phyloP scores from a whole-genome alignment of 768 basidiomycete genomes.

The Lentinula aciculospora region DNA sequence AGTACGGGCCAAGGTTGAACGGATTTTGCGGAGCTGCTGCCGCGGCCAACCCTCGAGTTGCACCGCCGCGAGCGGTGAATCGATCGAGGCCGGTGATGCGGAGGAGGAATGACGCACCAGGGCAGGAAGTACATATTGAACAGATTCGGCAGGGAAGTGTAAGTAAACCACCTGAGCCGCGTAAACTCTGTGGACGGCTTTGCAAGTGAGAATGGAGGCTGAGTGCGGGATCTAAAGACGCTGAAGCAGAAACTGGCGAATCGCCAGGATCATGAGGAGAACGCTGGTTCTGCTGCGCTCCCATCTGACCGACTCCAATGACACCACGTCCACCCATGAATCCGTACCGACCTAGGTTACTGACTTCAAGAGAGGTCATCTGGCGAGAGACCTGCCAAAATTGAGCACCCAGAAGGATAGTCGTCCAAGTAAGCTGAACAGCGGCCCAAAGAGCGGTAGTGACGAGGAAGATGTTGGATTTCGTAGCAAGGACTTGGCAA shows the following conservation, averaged over 20 bases:
- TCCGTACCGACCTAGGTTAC: conserved; percentile 91
- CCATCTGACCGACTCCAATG: conserved; percentile 70
- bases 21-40: conserved; percentile 81
- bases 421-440: conserved; percentile 93
- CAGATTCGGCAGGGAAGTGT: conserved; percentile 15
- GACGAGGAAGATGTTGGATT: conserved; percentile 77
- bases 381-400: conserved; percentile 90
- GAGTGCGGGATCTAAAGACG: conserved; percentile 20
- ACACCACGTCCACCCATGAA: conserved; percentile 93
- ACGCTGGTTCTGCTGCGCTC: conserved; percentile 50
- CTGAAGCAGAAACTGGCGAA: conserved; percentile 8
- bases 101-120: conserved; percentile 70
- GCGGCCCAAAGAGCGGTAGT: conserved; percentile 81
- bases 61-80: conserved; percentile 81
- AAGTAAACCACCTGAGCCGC: conserved; percentile 15
- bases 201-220: conserved; percentile 41
- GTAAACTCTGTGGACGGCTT: conserved; percentile 31
- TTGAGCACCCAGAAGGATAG: conserved; percentile 79
- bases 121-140: conserved; percentile 14
- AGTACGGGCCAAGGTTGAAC: conserved; percentile 76
- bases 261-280: conserved; percentile 19
- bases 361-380: conserved; percentile 94
- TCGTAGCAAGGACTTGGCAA: conserved; percentile 58
- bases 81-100: conserved; percentile 90
- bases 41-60: conserved; percentile 78